Evolutionary conservation across 140 eudicot genomes (phyloP), one percentile per base, ranked within the genome.

Genomic region (Senecio squalidus): DNA sequence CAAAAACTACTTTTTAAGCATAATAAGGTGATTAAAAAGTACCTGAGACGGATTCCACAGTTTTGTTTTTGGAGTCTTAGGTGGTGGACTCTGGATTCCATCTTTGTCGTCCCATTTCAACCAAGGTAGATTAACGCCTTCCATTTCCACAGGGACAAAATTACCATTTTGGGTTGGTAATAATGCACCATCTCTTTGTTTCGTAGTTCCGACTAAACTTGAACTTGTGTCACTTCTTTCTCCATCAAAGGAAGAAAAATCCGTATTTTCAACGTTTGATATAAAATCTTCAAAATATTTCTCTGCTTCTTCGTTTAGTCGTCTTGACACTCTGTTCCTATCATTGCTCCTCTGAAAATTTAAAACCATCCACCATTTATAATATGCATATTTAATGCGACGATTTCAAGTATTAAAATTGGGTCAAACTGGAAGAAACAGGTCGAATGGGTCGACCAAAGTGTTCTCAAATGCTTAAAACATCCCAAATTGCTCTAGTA

Each of bases 211-310:
- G 40, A 82, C 80, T 49, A 84, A 38, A 67, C 69, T 74, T 14
- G 96, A 92, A 69, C 98, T 91, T 5, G 85, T 80, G 72, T 87
- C 98, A 62, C 98, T 87, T 74, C 92, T 79, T 84, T 87, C 98
- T 44, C 89, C 98, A 80, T 92, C 96, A 71, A 92, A 84, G 4
- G 98, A 92, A 59, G 98, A 86, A 33, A 92, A 68, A 67, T 92
- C 96, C 4, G 95, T 87, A 61, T 87, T 95, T 92, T 92, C 98
- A 31, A 92, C 71, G 66, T 84, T 92, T 28, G 83, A 79, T 55
- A 84, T 75, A 70, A 92, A 92, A 26, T 87, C 95, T 66, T 81
- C 96, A 52, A 92, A 76, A 70, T 76, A 81, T 54, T 56, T 84
- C 54, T 84, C 96, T 33, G 98, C 98, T 67, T 92, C 98, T 63